Conservation (phyloP, 148 eudicot species). For the Fagopyrum esculentum region DNA sequence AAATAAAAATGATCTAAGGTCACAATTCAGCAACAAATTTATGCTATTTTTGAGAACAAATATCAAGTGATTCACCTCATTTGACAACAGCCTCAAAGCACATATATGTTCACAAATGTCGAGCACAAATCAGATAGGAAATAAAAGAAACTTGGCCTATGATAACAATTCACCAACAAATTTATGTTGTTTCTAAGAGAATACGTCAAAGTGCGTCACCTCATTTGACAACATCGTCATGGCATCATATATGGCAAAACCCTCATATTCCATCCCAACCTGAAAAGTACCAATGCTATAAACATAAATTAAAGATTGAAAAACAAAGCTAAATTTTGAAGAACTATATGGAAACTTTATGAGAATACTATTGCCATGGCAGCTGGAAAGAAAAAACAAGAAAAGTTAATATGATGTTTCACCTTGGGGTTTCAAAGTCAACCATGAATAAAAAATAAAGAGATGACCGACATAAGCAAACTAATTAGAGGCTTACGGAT, state of each 20-base stretch:
- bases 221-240: slow-evolving; percentile 72
- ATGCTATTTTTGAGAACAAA: not conserved
- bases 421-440: not conserved
- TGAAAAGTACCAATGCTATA: slow-evolving; percentile 19
- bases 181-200: not conserved
- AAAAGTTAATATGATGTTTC: not conserved
- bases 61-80: slow-evolving; percentile 38
- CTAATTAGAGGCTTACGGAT: slow-evolving; percentile 47
- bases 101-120: not conserved
- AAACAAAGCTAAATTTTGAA: not conserved
- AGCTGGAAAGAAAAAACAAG: too few relatives aligned
- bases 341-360: too few relatives aligned
- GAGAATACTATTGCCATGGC: too few relatives aligned
- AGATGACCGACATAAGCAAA: not conserved
- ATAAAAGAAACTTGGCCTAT: not conserved
- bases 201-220: slow-evolving; percentile 21
- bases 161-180: not conserved
- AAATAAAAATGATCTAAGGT: not conserved
- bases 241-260: slow-evolving; percentile 94
- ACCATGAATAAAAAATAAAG: not conserved
- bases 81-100: slow-evolving; percentile 50
- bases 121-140: not conserved
- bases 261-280: slow-evolving; percentile 85
- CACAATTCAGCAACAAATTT: not conserved
- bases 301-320: not conserved